Evolutionary conservation across 176 grass and related monocot genomes (phyloP), one percentile per base, ranked within the genome.

Genomic region (Themeda triandra): DNA sequence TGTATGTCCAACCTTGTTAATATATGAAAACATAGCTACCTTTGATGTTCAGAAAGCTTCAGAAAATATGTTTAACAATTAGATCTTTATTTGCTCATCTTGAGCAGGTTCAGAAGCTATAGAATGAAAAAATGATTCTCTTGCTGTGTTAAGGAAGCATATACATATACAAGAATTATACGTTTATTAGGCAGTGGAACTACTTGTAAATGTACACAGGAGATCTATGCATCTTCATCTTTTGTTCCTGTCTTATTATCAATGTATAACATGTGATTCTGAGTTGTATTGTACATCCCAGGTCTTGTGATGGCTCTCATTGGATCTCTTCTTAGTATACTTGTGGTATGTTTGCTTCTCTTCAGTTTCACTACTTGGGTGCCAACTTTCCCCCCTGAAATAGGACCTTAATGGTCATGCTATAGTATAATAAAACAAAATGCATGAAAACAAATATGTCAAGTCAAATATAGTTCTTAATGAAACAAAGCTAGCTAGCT

Each of bases 321-420:
- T 41, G 39, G 39, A 41, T 41, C 39, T 41, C 39, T 41, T 41
- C 39, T 41, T 10, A 41, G 39, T 41, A 41, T 41, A 41, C 37
- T 6, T 62, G 91, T 98, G 89, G 93, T 98, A 95, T 44, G 84
- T 41, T 51, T 3, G 56, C 64, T 85, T 25, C 18, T 73, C 33
- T 83, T 45, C 14, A 28, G 0, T 17, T 24, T 25, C 19, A 29
- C 73, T 23, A 36, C 3, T 14, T 28, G 37, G 37, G 54, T 0
- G 1, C 36, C 6, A 63, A 77, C 62, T 76, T 3, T 59, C 12
- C 17, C 17, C 18, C 1, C 51, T 2, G 1, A 27, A 15, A 13
- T 28, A 44, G 24, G 27, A 46, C 13, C n/a, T 72, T 45, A 45
- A 72, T 45, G 13, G 6, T 5, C 6, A 46, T 15, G 1, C 24